Conservation (phyloP, 78 protist species). For the Dictyostelium purpureum region DNA sequence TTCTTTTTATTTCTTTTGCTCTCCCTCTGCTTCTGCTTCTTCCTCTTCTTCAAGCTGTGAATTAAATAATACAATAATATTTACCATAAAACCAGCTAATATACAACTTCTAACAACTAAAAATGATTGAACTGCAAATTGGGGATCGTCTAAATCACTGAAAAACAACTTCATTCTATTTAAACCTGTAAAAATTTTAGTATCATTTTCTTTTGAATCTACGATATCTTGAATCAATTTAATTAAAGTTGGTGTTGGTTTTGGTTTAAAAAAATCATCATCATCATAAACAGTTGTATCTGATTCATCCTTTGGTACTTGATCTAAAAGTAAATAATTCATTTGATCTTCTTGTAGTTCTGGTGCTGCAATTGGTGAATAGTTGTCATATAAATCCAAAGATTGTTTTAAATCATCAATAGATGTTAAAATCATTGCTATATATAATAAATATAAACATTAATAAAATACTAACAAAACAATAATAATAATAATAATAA, state of each 20-base stretch:
- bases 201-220: slow-evolving; percentile 32
- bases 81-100: slow-evolving; percentile 16
- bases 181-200: not conserved
- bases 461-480: not conserved
- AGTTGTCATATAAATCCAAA: not conserved
- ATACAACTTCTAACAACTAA: slow-evolving; percentile 19
- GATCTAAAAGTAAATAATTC: not conserved
- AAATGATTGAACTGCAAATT: not conserved
- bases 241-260: not conserved
- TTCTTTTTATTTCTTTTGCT: no score
- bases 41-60: not conserved
- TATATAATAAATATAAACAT: not conserved
- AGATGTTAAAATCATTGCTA: slow-evolving; percentile 13
- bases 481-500: not conserved
- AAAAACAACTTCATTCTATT: not conserved
- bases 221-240: not conserved
- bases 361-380: not conserved
- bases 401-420: slow-evolving; percentile 22
- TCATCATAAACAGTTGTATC: not conserved
- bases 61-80: slow-evolving; percentile 3
- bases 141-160: not conserved
- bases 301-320: not conserved
- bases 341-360: not conserved
- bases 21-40: no score
- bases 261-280: not conserved